These are phyloP conservation scores for Ochetophila trinervis DNA, from an alignment of 306 rosid genomes.

Conservation along the genomic window DNA sequence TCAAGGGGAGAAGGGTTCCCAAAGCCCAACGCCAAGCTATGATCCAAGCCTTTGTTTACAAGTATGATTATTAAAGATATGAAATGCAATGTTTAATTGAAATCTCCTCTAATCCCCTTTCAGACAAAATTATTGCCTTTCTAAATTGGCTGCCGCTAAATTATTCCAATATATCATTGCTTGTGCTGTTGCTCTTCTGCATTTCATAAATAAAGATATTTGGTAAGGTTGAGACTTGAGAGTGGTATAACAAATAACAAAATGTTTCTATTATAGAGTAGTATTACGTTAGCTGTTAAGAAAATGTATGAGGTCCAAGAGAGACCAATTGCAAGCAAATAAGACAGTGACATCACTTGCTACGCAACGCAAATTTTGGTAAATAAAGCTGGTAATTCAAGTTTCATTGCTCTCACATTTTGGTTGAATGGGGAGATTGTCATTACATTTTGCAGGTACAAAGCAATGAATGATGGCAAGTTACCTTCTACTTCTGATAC, in stretches of 20 bases:
- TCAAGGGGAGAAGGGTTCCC: slow-evolving; percentile 31
- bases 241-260: too few species aligned
- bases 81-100: too few species aligned
- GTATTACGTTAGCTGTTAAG: too few species aligned
- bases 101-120: too few species aligned
- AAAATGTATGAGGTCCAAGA: too few species aligned
- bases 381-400: neutral
- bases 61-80: slow-evolving; percentile 29
- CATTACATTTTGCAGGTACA: slow-evolving; percentile 41
- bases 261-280: too few species aligned
- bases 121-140: too few species aligned
- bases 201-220: too few species aligned
- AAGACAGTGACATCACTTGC: neutral
- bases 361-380: neutral
- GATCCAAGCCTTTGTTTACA: slow-evolving; percentile 56
- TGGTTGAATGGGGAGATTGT: neutral
- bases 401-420: neutral
- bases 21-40: slow-evolving; percentile 45
- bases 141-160: too few species aligned
- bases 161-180: too few species aligned
- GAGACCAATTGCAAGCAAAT: neutral
- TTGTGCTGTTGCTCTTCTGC: too few species aligned
- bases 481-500: slow-evolving; percentile 33
- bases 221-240: too few species aligned
- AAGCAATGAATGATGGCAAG: slow-evolving; percentile 53